Percentiles rank a stretch among this genome's conserved stretches.
phyloP scores from a whole-genome alignment of 2,329 filamentous ascomycete genomes.

The Phymatotrichopsis omnivora region DNA sequence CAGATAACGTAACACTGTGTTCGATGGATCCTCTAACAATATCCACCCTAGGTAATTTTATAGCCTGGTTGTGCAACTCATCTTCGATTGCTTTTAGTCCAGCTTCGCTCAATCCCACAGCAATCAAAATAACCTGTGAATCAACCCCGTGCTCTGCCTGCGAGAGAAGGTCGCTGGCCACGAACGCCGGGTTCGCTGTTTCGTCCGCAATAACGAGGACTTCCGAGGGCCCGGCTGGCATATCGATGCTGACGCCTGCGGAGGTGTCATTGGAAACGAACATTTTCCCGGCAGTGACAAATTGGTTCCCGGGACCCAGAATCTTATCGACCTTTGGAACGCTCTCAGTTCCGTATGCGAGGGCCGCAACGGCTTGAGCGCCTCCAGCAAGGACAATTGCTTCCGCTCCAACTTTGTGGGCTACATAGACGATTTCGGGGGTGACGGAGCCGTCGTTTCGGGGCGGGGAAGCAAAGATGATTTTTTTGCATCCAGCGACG shows the following conservation, averaged over 20 bases:
- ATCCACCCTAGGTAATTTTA: conserved; percentile 76
- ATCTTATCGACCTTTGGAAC: conserved; percentile 98
- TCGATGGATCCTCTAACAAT: conserved; percentile 84
- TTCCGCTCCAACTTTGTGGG: conserved; percentile 92
- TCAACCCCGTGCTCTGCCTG: conserved; percentile 96
- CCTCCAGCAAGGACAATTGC: conserved; percentile 93
- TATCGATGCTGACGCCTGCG: conserved; percentile 90
- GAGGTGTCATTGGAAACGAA: conserved; percentile 94
- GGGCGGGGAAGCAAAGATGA: conserved; percentile 85
- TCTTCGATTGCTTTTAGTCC: conserved; percentile 78
- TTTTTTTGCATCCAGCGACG: conserved; percentile 92
- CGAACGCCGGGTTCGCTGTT: conserved; percentile 81
- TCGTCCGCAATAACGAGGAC: conserved; percentile 92
- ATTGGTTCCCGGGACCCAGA: conserved; percentile 92
- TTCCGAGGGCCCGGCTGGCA: conserved; percentile 94
- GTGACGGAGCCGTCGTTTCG: conserved; percentile 82
- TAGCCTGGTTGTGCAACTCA: conserved; percentile 78
- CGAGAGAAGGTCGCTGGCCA: conserved; percentile 85
- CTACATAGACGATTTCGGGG: conserved; percentile 93
- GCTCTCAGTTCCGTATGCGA: conserved; percentile 94
- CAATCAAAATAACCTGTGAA: conserved; percentile 86
- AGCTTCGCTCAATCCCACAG: conserved; percentile 63
- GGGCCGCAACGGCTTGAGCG: conserved; percentile 87
- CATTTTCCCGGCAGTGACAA: conserved; percentile 98
- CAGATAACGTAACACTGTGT: conserved; percentile 80